These are phyloP conservation scores for Ustilago lituana DNA, from an alignment of 1,284 basidiomycete species.

Conservation along the genomic window DNA sequence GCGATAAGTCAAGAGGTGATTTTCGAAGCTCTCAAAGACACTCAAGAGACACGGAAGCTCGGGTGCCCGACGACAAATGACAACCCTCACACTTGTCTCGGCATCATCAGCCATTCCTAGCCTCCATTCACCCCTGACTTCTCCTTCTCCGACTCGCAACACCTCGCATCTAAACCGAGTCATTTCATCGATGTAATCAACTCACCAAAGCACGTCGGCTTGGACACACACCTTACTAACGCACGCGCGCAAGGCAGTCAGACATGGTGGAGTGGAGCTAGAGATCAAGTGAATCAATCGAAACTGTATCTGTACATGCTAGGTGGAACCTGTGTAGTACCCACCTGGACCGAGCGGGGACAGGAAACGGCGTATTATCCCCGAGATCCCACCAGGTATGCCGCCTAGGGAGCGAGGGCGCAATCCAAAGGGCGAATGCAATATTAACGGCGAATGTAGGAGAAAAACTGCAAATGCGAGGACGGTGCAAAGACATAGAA, in stretches of 20 bases:
- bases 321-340: constrained; percentile 1
- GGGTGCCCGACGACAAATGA: no score
- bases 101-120: not conserved
- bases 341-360: not conserved
- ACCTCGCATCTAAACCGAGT: no score
- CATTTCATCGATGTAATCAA: no score
- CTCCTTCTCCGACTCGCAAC: no score
- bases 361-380: constrained; percentile 14
- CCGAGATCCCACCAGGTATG: no score
- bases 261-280: no score
- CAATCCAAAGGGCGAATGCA: constrained; percentile 16
- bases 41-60: no score
- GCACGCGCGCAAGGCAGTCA: no score
- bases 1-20: no score
- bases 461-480: constrained; percentile 32
- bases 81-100: not conserved
- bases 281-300: constrained; percentile 7
- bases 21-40: no score
- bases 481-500: constrained; percentile 30
- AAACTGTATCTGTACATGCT: constrained; percentile 30
- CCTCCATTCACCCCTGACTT: not conserved
- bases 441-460: constrained; percentile 33
- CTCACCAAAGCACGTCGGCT: no score
- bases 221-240: no score
- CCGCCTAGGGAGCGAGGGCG: not conserved